Conservation (phyloP, 2,329 filamentous ascomycete species). For the Emydomyces testavorans region DNA sequence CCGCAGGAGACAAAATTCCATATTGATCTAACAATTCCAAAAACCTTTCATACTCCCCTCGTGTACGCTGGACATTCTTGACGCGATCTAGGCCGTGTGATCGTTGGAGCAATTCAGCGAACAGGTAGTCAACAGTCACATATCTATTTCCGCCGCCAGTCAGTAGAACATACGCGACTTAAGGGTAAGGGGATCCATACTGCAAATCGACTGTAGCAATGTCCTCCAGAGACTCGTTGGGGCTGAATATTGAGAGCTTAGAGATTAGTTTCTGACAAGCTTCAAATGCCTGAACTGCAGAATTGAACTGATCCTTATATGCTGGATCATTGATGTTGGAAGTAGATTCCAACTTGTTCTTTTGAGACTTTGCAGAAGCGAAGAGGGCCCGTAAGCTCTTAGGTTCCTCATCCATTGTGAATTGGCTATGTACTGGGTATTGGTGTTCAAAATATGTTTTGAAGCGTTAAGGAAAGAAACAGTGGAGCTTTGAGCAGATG, state of each 20-base stretch:
- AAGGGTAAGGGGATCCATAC: constrained; percentile 31
- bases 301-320: constrained; percentile 56
- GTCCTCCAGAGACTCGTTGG: constrained; percentile 82
- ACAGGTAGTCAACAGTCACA: constrained; percentile 62
- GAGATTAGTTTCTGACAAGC: constrained; percentile 59
- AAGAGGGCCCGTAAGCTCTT: constrained; percentile 47
- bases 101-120: constrained; percentile 68
- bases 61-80: constrained; percentile 49
- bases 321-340: constrained; percentile 53
- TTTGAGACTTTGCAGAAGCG: constrained; percentile 43
- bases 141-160: constrained; percentile 40
- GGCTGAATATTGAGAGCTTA: constrained; percentile 70
- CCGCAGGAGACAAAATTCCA: constrained; percentile 52
- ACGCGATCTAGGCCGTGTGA: constrained; percentile 53
- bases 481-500: too few species aligned
- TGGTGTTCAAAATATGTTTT: too few species aligned
- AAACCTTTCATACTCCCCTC: constrained; percentile 65
- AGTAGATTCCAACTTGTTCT: constrained; percentile 45
- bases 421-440: too few species aligned
- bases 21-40: constrained; percentile 69
- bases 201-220: constrained; percentile 72
- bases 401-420: constrained; percentile 31
- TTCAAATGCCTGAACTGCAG: constrained; percentile 59
- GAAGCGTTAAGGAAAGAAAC: too few species aligned
- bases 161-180: constrained; percentile 14